A percentile compares a stretch with the other conserved stretches of the same genome.
Conservation (phyloP, 169 alveolate genomes). For the Eimeria acervulina region DNA sequence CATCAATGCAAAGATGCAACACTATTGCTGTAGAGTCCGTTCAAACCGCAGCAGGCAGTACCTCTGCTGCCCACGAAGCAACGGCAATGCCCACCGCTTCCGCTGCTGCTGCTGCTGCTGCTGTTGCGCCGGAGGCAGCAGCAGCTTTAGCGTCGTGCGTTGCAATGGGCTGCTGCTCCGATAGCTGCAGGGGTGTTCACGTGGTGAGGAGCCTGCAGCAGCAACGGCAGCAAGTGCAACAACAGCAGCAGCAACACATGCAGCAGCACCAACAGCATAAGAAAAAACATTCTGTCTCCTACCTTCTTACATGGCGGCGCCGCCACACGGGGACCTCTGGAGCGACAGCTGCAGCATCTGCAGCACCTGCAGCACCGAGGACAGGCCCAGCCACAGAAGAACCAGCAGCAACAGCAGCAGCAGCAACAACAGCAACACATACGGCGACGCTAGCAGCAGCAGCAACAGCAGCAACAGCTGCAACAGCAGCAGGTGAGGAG, state of each 20-base stretch:
- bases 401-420: slow-evolving; percentile 8
- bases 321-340: neutral
- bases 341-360: neutral
- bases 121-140: slow-evolving; percentile 16
- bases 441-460: slow-evolving; percentile 13
- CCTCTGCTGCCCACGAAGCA: neutral
- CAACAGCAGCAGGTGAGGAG: slow-evolving; percentile 34
- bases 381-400: neutral
- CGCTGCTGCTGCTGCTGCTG: neutral
- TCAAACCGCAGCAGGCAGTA: neutral
- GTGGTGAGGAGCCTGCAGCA: neutral
- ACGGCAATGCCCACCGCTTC: neutral
- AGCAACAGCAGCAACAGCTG: neutral
- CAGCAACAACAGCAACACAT: neutral
- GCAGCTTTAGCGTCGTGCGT: slow-evolving; percentile 43
- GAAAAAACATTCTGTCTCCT: slow-evolving; percentile 29
- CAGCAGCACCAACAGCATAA: slow-evolving; percentile 8
- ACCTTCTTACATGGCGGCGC: slow-evolving; percentile 2
- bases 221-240: slow-evolving; percentile 12
- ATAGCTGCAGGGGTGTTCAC: slow-evolving; percentile 32
- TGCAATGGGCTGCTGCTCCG: slow-evolving; percentile 31
- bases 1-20: neutral
- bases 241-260: neutral
- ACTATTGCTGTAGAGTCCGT: neutral
- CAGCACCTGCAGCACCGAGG: slow-evolving; percentile 37